phyloP scores from a whole-genome alignment of 768 basidiomycete genomes.

The Lentinula guzmanii region DNA sequence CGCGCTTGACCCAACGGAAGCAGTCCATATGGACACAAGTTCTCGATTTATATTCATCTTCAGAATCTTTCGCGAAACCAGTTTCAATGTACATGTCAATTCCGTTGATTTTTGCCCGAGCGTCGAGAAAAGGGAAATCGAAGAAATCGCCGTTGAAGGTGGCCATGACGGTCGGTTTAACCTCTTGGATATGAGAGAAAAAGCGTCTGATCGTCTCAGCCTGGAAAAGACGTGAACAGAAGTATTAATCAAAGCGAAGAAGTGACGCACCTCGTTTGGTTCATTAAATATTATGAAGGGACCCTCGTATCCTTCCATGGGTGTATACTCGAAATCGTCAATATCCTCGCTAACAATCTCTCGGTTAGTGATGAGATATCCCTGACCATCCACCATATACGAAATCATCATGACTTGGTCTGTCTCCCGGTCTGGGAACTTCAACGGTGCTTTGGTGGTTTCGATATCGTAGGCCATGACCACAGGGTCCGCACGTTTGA shows the following conservation, averaged over 20 bases:
- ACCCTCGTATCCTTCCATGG: slow-evolving; percentile 95
- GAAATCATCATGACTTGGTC: slow-evolving; percentile 99
- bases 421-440: slow-evolving; percentile 92
- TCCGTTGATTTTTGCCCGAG: slow-evolving; percentile 78
- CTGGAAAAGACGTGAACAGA: slow-evolving; percentile 27
- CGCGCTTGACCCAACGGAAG: slow-evolving; percentile 99
- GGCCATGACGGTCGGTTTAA: slow-evolving; percentile 94
- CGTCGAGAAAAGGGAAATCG: slow-evolving; percentile 95
- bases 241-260: no score
- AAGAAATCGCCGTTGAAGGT: slow-evolving; percentile 99
- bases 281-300: slow-evolving; percentile 96
- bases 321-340: slow-evolving; percentile 98
- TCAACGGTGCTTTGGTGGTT: slow-evolving; percentile 98
- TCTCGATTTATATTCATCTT: slow-evolving; percentile 93
- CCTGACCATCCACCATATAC: slow-evolving; percentile 98
- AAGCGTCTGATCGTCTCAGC: slow-evolving; percentile 78
- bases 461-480: slow-evolving; percentile 99
- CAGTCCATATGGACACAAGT: slow-evolving; percentile 98
- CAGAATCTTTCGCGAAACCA: slow-evolving; percentile 85
- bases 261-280: slow-evolving; percentile 65
- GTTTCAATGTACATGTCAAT: slow-evolving; percentile 97
- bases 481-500: slow-evolving; percentile 98
- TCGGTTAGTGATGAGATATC: slow-evolving; percentile 94
- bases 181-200: slow-evolving; percentile 90
- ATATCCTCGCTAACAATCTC: slow-evolving; percentile 98